A percentile compares a stretch with the other conserved stretches of the same genome.
Evolutionary conservation across 306 rosid genomes (phyloP).

Genomic region (Corylus avellana): DNA sequence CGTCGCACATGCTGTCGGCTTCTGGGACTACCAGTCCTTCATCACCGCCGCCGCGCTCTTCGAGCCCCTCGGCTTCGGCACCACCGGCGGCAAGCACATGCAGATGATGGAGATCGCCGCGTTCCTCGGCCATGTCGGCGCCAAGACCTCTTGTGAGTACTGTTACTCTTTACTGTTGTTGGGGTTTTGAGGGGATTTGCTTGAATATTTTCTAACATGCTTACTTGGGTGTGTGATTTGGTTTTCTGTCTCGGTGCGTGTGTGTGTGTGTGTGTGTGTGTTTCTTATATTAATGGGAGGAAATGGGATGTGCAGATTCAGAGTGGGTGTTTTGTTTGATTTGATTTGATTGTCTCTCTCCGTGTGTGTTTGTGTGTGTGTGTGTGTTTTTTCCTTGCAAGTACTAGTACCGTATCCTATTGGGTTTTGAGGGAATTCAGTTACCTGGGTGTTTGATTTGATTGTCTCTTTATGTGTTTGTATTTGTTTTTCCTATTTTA

Average conservation of each 20-base stretch:
- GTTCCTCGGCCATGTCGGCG: conserved; percentile 83
- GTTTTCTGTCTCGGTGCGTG: background rate
- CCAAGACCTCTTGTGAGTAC: conserved; percentile 80
- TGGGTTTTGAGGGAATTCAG: too few species aligned
- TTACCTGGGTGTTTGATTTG: background rate
- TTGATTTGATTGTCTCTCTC: too few species aligned
- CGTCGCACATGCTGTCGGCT: conserved; percentile 78
- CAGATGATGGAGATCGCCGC: conserved; percentile 95
- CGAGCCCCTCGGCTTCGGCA: conserved; percentile 82
- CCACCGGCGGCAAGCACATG: conserved; percentile 69
- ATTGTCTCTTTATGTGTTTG: background rate
- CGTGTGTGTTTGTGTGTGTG: too few species aligned
- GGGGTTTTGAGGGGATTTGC: background rate
- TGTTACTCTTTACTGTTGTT: background rate
- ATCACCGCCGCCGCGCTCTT: conserved; percentile 62
- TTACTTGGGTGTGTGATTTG: background rate
- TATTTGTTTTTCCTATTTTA: background rate
- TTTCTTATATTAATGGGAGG: background rate
- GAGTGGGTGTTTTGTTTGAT: too few species aligned
- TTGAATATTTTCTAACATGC: too few species aligned
- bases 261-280: background rate
- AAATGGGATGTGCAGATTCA: too few species aligned
- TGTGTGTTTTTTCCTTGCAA: too few species aligned
- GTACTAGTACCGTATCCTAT: too few species aligned
- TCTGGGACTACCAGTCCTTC: conserved; percentile 86